Conservation (phyloP, 2,329 filamentous ascomycete genomes). For the Dactylellina sp. region DNA sequence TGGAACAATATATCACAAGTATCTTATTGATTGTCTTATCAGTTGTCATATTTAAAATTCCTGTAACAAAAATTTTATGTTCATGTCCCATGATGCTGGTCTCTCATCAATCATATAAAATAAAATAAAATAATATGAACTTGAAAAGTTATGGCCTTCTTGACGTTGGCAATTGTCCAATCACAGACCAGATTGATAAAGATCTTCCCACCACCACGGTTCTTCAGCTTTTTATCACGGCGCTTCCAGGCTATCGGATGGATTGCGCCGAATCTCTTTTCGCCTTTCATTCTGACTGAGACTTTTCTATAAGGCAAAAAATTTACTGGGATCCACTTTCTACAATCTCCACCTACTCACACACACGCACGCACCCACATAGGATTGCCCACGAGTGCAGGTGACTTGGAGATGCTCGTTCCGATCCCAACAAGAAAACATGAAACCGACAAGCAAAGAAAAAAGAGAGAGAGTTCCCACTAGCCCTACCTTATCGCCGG, state of each 20-base stretch:
- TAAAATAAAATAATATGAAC: too few species aligned
- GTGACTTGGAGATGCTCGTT: conserved; percentile 34
- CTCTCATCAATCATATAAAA: conserved; percentile 22
- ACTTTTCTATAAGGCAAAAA: too few species aligned
- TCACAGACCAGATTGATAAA: conserved; percentile 34
- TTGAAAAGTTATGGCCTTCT: conserved; percentile 41
- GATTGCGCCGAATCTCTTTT: conserved; percentile 29
- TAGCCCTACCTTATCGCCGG: conserved; percentile 21
- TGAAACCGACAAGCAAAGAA: too few species aligned
- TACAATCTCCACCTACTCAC: too few species aligned
- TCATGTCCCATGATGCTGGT: conserved; percentile 38
- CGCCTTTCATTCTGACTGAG: conserved; percentile 46
- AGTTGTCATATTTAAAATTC: background rate
- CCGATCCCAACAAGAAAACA: conserved; percentile 14
- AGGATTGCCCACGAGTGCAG: conserved; percentile 44
- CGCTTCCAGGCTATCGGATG: conserved; percentile 53
- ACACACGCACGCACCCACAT: too few species aligned
- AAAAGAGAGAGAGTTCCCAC: conserved; percentile 17
- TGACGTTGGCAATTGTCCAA: conserved; percentile 48
- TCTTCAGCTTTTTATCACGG: conserved; percentile 41
- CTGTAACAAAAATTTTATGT: conserved; percentile 7
- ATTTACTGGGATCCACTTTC: too few species aligned
- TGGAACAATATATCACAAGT: background rate
- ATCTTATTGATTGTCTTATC: background rate
- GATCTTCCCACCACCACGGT: conserved; percentile 56